A percentile compares a stretch with the other conserved stretches of the same genome.
Evolutionary conservation across 169 alveolate species (phyloP).

Genomic region (Babesia sp.): DNA sequence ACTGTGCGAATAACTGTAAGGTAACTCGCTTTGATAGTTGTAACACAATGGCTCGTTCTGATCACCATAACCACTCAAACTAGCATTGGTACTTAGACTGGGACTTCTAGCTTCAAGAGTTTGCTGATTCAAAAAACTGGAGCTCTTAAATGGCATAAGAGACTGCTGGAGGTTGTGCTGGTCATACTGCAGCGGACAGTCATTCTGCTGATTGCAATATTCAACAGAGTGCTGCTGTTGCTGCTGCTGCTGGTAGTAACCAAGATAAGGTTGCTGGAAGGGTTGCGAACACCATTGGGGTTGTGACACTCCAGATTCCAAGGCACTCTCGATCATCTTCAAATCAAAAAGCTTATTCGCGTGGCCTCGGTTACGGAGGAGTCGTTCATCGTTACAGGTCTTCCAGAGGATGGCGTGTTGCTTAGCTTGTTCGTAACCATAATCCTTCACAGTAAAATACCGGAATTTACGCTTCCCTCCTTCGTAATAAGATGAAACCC

Average conservation of each 20-base stretch:
- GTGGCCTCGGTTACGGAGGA: slow-evolving; percentile 31
- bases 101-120: slow-evolving; percentile 34
- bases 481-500: slow-evolving; percentile 81
- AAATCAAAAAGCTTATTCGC: slow-evolving; percentile 6
- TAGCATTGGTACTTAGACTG: slow-evolving; percentile 36
- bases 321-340: slow-evolving; percentile 1
- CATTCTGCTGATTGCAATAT: slow-evolving; percentile 28
- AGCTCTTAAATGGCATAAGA: neutral
- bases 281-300: slow-evolving; percentile 26
- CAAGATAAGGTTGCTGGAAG: slow-evolving; percentile 23
- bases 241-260: slow-evolving; percentile 26
- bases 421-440: slow-evolving; percentile 81
- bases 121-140: neutral
- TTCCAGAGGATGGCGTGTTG: slow-evolving; percentile 75
- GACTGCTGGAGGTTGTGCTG: slow-evolving; percentile 29
- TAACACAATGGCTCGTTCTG: slow-evolving; percentile 25
- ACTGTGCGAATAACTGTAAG: slow-evolving; percentile 4
- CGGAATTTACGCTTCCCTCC: slow-evolving; percentile 80
- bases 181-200: slow-evolving; percentile 15
- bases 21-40: slow-evolving; percentile 38
- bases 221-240: slow-evolving; percentile 6
- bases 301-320: slow-evolving; percentile 12
- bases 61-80: slow-evolving; percentile 27
- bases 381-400: slow-evolving; percentile 69
- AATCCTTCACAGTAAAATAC: slow-evolving; percentile 76